These are phyloP conservation scores for Pseudopyricularia javanii DNA, from an alignment of 2,329 filamentous ascomycete species.

Conservation along the genomic window DNA sequence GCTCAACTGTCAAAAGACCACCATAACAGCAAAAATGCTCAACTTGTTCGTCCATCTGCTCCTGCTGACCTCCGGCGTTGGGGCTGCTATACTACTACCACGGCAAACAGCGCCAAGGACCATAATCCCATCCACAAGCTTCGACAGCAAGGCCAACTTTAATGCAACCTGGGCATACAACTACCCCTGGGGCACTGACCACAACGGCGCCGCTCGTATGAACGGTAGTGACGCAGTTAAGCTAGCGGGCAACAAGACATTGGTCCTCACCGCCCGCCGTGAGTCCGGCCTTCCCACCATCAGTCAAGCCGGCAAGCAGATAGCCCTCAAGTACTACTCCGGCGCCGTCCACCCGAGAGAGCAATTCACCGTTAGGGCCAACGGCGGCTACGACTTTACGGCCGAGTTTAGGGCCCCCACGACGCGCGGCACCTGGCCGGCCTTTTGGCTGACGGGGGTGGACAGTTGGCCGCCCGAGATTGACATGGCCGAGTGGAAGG, in stretches of 20 bases:
- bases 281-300: constrained; percentile 26
- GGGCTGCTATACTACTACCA: background rate
- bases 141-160: constrained; percentile 23
- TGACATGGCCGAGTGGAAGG: constrained; percentile 50
- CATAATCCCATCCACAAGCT: constrained; percentile 24
- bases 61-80: background rate
- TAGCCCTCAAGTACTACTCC: constrained; percentile 38
- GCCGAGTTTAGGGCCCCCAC: constrained; percentile 27
- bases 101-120: constrained; percentile 14
- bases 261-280: constrained; percentile 34
- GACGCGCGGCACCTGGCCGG: constrained; percentile 38
- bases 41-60: background rate
- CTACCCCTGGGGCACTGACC: constrained; percentile 45
- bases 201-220: constrained; percentile 47
- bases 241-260: constrained; percentile 17
- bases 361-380: constrained; percentile 22
- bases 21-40: background rate
- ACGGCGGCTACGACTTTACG: constrained; percentile 27
- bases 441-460: constrained; percentile 44
- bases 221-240: constrained; percentile 25
- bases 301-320: constrained; percentile 21
- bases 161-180: constrained; percentile 34
- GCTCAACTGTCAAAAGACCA: background rate
- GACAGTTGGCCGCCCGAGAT: constrained; percentile 46
- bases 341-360: constrained; percentile 28